These are phyloP conservation scores for Pseudogymnoascus pannorum DNA, from an alignment of 2,329 filamentous ascomycete genomes.

Conservation along the genomic window DNA sequence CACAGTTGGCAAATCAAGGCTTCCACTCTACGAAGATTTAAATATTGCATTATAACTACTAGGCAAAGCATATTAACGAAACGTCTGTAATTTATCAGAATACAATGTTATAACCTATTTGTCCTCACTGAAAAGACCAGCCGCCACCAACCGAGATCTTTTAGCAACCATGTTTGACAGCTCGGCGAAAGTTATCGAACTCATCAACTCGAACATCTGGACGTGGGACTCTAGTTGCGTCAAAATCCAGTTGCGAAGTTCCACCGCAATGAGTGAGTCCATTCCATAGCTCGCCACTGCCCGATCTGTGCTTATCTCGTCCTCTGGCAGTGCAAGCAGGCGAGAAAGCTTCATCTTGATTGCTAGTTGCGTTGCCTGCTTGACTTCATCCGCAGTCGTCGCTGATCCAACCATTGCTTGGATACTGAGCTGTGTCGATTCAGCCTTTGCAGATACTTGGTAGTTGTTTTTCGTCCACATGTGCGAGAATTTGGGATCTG, in stretches of 20 bases:
- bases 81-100: too few species aligned
- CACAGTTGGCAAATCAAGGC: too few species aligned
- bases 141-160: too few species aligned
- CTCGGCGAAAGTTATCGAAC: background rate
- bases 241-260: slow-evolving; percentile 15
- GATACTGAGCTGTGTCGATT: background rate
- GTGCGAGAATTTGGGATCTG: background rate
- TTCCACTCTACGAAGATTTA: too few species aligned
- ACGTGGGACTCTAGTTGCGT: background rate
- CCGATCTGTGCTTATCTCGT: background rate
- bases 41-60: too few species aligned
- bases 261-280: slow-evolving; percentile 18
- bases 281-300: slow-evolving; percentile 11
- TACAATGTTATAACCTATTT: too few species aligned
- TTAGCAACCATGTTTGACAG: too few species aligned
- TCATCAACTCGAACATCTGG: background rate
- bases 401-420: too few species aligned
- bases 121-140: too few species aligned
- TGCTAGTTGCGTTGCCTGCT: background rate
- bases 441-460: too few species aligned
- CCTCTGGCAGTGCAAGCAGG: background rate
- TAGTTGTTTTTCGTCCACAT: background rate
- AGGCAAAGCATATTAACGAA: too few species aligned
- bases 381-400: too few species aligned
- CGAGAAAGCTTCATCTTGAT: background rate